Evolutionary conservation across 257 asterid genomes (phyloP), one percentile per base, ranked within the genome.

Genomic region (Solanum stenotomum): DNA sequence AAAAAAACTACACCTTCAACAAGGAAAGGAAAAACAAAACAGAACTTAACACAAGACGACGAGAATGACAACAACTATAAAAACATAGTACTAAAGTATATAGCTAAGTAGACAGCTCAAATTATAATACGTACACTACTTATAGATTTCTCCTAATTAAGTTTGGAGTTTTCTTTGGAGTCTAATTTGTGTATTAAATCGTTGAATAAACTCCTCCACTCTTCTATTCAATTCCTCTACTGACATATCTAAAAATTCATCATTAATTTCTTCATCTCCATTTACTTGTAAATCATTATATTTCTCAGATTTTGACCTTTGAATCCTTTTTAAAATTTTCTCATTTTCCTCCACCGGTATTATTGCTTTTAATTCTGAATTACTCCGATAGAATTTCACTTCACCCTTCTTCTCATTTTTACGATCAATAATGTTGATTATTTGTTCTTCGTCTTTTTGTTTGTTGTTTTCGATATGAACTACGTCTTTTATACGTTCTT

Each of bases 181-280:
- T 92, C 95, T 91, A 84, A 94, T 95, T 89, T 95, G 94, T 85
- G 87, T 87, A 71, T 95, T 95, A 86, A 92, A 93, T 70, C 86
- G 90, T 85, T 85, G 89, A 86, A 95, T 95, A 77, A 95, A 95
- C 5, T 95, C 96, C 88, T 95, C 96, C 7, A 93, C 94, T 88
- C 94, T 91, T 83, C 82, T 90, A 74, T 95, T 95, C 82, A 95
- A 88, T 82, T 95, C 96, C 59, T 95, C 98, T 52, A 90, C 87
- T 3, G 98, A 94, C 96, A 94, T 93, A 44, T 86, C 88, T 29
- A 93, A 91, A 76, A 90, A 93, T 70, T 95, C 96, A 38, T 92
- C 88, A 46, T 93, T 93, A 75, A 75, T 75, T 81, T 91, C 93
- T 63, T 40, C 85, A 59, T 88, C 91, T 56, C 86, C 90, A 23